phyloP scores from a whole-genome alignment of 2,329 filamentous ascomycete genomes.

The Penicillium sp. region DNA sequence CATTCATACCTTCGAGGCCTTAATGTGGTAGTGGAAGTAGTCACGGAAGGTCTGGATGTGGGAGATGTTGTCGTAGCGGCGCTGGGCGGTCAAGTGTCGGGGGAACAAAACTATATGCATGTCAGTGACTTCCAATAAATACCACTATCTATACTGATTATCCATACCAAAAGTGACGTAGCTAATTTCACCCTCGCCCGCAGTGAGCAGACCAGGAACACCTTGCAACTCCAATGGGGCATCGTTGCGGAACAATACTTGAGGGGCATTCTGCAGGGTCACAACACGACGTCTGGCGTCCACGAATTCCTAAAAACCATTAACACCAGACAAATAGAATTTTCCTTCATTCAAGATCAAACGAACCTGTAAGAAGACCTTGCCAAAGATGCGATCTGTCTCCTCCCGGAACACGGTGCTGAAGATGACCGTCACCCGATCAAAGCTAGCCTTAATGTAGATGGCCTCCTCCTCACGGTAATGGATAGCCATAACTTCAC shows the following conservation, averaged over 20 bases:
- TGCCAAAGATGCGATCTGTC: conserved; percentile 95
- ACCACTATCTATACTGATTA: not conserved
- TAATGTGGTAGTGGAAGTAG: conserved; percentile 99
- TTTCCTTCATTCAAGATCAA: not conserved
- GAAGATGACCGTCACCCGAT: conserved; percentile 98
- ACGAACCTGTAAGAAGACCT: conserved; percentile 82
- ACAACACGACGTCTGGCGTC: conserved; percentile 77
- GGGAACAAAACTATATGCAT: conserved; percentile 77
- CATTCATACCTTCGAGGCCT: conserved; percentile 77
- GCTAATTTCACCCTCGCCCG: conserved; percentile 80
- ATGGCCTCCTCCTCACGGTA: conserved; percentile 99
- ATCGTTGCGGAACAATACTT: conserved; percentile 94
- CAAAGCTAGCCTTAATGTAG: conserved; percentile 95
- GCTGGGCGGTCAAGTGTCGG: conserved; percentile 84
- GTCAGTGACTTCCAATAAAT: conserved; percentile 9
- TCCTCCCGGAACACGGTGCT: conserved; percentile 97
- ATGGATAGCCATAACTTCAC: conserved; percentile 92
- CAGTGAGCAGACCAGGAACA: conserved; percentile 76
- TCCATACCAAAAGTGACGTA: conserved; percentile 95
- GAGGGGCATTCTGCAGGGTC: conserved; percentile 95
- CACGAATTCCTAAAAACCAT: conserved; percentile 74
- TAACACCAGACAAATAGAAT: conserved; percentile 2
- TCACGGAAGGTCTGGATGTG: conserved; percentile 99
- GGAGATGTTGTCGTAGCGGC: conserved; percentile 92
- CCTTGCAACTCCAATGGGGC: conserved; percentile 87